Base-by-base conservation (phyloP, 805 yeast species). In the Cyberlindnera mississippiensis region DNA sequence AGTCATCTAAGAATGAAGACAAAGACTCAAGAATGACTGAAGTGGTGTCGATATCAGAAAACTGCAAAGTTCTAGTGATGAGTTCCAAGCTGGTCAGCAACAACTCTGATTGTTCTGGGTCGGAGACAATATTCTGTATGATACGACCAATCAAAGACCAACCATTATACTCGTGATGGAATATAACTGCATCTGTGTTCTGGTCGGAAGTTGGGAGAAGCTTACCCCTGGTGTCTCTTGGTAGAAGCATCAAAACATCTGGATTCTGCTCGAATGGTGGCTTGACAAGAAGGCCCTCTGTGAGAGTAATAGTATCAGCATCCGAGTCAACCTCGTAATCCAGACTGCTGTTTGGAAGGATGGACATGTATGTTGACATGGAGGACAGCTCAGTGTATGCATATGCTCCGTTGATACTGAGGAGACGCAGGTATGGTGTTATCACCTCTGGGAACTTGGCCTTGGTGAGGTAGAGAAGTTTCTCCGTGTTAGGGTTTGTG, bases 121-220 rank as follows among this genome's bases (percentile, higher is more conserved):
- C 51, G 11, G 49, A 43, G 3, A 56, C 42, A 9, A 82, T 62
- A 49, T 83, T 83, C 50, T 85, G 89, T 26, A 90, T 61, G 0
- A 85, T 65, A 53, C 95, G 73, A 2, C 97, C 97, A 14, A 91
- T 53, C 20, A 85, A 63, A 0, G 95, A 75, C 96, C 97, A 89
- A 1, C 97, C 97, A 56, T 81, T 85, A 58, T 81, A 88, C 4
- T 73, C 71, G 57, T 83, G 77, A 20, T 82, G 64, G 64, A 93
- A 89, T 17, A 87, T 73, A 3, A 85, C 84, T 14, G 67, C 64
- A 28, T 53, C 57, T 9, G 65, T 51, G 7, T 64, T 57, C 19
- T 63, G 62, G 12, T 66, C 62, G 3, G 65, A 56, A 4, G 76
- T 69, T 1, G 87, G 80, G 24, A 90, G 61, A 3, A 86, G 62